Conservation (phyloP, 2,329 filamentous ascomycete species). For the Davidsoniella australis region DNA sequence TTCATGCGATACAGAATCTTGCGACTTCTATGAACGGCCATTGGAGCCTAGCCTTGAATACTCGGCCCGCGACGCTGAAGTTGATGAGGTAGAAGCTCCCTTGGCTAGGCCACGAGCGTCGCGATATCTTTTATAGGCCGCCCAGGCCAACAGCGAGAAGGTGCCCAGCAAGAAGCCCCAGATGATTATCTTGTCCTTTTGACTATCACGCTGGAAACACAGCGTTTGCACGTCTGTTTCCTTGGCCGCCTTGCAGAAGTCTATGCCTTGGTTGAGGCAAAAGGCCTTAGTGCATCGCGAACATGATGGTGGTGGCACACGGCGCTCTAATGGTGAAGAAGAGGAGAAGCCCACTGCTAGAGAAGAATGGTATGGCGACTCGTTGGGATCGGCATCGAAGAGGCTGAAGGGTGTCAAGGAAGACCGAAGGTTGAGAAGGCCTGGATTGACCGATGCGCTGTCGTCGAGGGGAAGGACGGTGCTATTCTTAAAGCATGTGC, state of each 20-base stretch:
- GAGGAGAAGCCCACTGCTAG: slow-evolving; percentile 14
- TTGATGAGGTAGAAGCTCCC: too few species aligned
- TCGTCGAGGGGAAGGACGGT: slow-evolving; percentile 43
- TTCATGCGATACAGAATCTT: too few species aligned
- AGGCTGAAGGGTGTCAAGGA: slow-evolving; percentile 15
- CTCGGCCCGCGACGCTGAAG: not conserved
- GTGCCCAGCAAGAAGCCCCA: slow-evolving; percentile 46
- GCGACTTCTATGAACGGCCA: too few species aligned
- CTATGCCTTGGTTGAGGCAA: slow-evolving; percentile 41
- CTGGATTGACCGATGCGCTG: slow-evolving; percentile 16
- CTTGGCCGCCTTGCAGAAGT: slow-evolving; percentile 44
- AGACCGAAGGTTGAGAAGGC: slow-evolving; percentile 13
- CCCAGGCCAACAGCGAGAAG: slow-evolving; percentile 41
- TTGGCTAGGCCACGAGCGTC: not conserved
- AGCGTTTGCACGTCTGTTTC: slow-evolving; percentile 44
- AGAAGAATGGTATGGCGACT: slow-evolving; percentile 6
- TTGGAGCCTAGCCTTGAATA: slow-evolving; percentile 2
- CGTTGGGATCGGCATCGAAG: slow-evolving; percentile 12
- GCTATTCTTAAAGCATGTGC: slow-evolving; percentile 53
- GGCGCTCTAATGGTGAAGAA: slow-evolving; percentile 16
- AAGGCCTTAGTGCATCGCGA: slow-evolving; percentile 48
- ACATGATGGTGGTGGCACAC: slow-evolving; percentile 29
- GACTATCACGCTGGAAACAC: slow-evolving; percentile 50
- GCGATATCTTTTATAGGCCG: slow-evolving; percentile 22
- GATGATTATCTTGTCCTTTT: slow-evolving; percentile 50